Evolutionary conservation across 192 early-diverging fungal genomes (phyloP), one percentile per base, ranked within the genome.

Genomic region (Coemansia sp.): DNA sequence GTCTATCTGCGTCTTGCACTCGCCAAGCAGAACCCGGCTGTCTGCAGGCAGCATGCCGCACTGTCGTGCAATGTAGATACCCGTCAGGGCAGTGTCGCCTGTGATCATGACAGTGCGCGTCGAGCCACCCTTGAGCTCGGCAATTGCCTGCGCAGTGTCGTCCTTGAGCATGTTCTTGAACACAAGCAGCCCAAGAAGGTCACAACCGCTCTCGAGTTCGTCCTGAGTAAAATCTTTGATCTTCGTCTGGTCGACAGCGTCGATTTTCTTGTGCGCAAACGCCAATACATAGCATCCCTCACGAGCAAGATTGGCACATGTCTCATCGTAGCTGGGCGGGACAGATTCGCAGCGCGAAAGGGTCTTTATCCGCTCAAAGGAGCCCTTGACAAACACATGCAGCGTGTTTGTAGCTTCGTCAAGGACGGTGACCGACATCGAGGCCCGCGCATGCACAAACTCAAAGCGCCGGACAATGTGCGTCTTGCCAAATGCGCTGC

Each of bases 101-200:
- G 92, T 92, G 67, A 93, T 87, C 92, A 93, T 93, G 29, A 91
- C 83, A 14, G 86, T 88, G 42, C 92, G 85, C 23, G 82, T 86
- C 36, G 78, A 86, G 40, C 90, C 92, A 32, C 74, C 69, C 65
- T 91, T 84, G 54, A 93, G 86, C 63, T 91, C 81, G 52, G 76
- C 63, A 43, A 93, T 83, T 13, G 89, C 87, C 61, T 88, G 81
- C 19, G 72, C 53, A 11, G 91, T 92, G 65, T 92, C 90, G 10
- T 66, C 69, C 74, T 93, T 93, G 11, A 93, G 75, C 70, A 87
- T 81, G 66, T 93, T 93, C 56, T 90, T 84, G 70, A 93, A 92
- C 32, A 93, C 65, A 23, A 91, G 67, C 11, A 93, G 71, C 23
- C 89, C 90, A 40, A 86, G 59, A 25, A 89, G 70, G 38, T 75